A percentile compares a stretch with the other conserved stretches of the same genome.
Conservation (phyloP, 1,284 basidiomycete species). For the Apiotrichum akiyoshidainum region DNA sequence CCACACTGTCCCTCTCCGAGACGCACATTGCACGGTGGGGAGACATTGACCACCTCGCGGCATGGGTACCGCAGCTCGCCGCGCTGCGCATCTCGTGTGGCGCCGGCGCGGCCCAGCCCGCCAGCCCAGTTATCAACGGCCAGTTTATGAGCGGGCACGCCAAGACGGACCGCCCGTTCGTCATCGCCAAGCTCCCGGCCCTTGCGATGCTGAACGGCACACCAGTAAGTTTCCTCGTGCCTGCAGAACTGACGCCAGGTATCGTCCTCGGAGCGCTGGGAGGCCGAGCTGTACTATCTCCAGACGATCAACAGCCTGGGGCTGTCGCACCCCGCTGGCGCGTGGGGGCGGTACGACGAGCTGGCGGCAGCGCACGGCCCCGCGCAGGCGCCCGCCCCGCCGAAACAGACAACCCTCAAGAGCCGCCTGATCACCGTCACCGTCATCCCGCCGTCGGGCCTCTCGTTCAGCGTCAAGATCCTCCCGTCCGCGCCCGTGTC, state of each 20-base stretch:
- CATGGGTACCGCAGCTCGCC: slow-evolving; percentile 20
- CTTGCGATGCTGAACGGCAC: slow-evolving; percentile 68
- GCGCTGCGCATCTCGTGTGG: slow-evolving; percentile 14
- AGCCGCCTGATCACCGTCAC: slow-evolving; percentile 32
- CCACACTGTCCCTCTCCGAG: slow-evolving; percentile 44
- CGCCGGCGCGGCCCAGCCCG: slow-evolving; percentile 1
- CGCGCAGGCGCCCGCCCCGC: not conserved
- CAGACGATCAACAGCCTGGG: slow-evolving; percentile 54
- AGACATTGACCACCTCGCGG: slow-evolving; percentile 65
- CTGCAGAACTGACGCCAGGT: slow-evolving; percentile 55
- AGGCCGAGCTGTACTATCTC: slow-evolving; percentile 82
- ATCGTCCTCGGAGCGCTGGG: slow-evolving; percentile 67
- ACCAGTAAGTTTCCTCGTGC: slow-evolving; percentile 53
- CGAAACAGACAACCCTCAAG: slow-evolving; percentile 17
- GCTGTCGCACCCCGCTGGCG: not conserved
- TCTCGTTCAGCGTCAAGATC: slow-evolving; percentile 16
- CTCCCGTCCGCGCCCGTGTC: slow-evolving; percentile 10
- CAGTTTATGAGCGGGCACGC: slow-evolving; percentile 46
- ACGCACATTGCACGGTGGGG: slow-evolving; percentile 65
- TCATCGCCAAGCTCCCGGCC: slow-evolving; percentile 67
- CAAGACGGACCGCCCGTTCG: slow-evolving; percentile 56
- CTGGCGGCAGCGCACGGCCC: slow-evolving; percentile 24
- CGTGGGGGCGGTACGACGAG: slow-evolving; percentile 35
- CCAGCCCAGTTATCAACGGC: not conserved
- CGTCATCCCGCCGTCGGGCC: slow-evolving; percentile 19